Evolutionary conservation across 2,329 filamentous ascomycete species (phyloP).

Genomic region (Colletotrichum scovillei): DNA sequence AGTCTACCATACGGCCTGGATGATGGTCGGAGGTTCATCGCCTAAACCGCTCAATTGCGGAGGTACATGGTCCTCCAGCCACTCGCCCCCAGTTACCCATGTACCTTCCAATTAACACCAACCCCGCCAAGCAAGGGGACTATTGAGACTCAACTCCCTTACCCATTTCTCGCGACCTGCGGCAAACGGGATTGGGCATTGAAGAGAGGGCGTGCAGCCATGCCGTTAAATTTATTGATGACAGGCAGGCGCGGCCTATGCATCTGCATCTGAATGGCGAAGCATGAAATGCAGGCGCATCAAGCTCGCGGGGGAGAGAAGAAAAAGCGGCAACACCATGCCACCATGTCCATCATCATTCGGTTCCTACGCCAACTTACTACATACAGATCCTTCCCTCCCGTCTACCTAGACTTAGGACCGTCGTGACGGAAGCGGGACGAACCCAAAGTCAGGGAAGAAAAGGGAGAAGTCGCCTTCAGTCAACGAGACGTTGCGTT

Average conservation of each 20-base stretch:
- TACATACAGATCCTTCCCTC: not conserved
- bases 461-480: not conserved
- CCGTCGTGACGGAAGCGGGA: conserved; percentile 11
- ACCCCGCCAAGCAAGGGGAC: conserved; percentile 11
- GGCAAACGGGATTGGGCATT: not conserved
- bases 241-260: conserved; percentile 14
- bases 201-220: not conserved
- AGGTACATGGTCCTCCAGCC: conserved; percentile 10
- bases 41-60: conserved; percentile 14
- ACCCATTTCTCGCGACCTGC: not conserved
- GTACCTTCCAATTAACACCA: not conserved
- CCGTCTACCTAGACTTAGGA: not conserved
- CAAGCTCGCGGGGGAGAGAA: not conserved
- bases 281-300: conserved; percentile 13
- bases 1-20: conserved; percentile 7
- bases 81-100: not conserved
- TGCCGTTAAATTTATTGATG: conserved; percentile 1
- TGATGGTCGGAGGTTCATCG: conserved; percentile 1
- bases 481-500: conserved; percentile 14
- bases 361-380: not conserved
- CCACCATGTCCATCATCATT: not conserved
- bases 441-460: not conserved
- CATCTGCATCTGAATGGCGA: conserved; percentile 2
- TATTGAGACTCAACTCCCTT: not conserved
- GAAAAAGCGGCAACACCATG: not conserved